These are phyloP conservation scores for Dichotomocladium elegans DNA, from an alignment of 371 early-diverging fungal genomes.

Conservation along the genomic window DNA sequence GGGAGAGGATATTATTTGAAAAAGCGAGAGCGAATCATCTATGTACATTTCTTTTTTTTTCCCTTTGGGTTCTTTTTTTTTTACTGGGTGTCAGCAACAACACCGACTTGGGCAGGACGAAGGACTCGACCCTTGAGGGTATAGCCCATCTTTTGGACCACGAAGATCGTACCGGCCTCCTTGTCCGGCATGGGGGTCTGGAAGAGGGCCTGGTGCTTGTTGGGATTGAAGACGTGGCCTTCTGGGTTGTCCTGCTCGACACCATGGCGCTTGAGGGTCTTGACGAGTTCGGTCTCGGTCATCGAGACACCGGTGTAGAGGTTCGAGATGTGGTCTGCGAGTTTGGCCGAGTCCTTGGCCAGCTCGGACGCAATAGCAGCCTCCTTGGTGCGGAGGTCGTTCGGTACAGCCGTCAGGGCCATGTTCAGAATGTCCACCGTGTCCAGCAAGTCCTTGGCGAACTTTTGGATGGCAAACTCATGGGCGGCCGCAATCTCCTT, in stretches of 20 bases:
- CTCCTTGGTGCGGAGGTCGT: slow-evolving; percentile 32
- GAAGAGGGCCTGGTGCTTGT: slow-evolving; percentile 92
- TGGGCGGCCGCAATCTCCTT: slow-evolving; percentile 81
- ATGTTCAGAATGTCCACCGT: slow-evolving; percentile 89
- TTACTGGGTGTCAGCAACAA: slow-evolving; percentile 62
- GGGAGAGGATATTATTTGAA: too few relatives aligned
- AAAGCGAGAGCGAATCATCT: too few relatives aligned
- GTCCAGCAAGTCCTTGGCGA: slow-evolving; percentile 94
- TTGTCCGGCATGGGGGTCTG: slow-evolving; percentile 87
- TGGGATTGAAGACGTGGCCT: slow-evolving; percentile 91
- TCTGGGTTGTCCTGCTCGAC: slow-evolving; percentile 79
- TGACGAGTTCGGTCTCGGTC: slow-evolving; percentile 85
- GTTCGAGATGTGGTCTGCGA: slow-evolving; percentile 67
- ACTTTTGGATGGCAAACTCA: slow-evolving; percentile 90
- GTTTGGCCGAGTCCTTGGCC: slow-evolving; percentile 43
- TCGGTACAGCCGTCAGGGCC: slow-evolving; percentile 82
- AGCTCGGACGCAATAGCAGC: slow-evolving; percentile 13
- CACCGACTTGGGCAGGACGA: slow-evolving; percentile 97
- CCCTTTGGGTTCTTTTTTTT: too few relatives aligned
- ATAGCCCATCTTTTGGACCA: slow-evolving; percentile 91
- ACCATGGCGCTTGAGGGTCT: slow-evolving; percentile 87
- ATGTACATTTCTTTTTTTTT: too few relatives aligned
- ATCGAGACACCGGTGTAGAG: slow-evolving; percentile 87
- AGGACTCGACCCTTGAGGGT: slow-evolving; percentile 88
- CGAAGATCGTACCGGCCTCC: slow-evolving; percentile 83